A percentile compares a stretch with the other conserved stretches of the same genome.
phyloP scores from a whole-genome alignment of 1,284 basidiomycete species.

The Tylopilus sp. region DNA sequence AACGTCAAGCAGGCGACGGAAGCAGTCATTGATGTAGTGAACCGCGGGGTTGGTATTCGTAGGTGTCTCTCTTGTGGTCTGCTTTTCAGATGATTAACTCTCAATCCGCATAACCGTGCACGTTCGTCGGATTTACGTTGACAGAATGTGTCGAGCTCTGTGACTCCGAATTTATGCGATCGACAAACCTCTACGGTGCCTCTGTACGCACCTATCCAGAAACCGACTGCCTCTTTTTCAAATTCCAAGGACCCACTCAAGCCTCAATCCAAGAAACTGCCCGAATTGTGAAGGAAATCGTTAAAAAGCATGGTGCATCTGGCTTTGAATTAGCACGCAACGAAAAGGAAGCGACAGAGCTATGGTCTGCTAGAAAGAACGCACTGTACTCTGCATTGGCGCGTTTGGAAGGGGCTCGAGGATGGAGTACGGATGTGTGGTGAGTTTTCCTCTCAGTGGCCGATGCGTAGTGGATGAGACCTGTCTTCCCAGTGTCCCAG shows the following conservation, averaged over 20 bases:
- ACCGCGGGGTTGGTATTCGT: slow-evolving; percentile 71
- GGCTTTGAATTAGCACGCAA: slow-evolving; percentile 68
- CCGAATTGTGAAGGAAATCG: slow-evolving; percentile 52
- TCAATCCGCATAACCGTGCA: too few relatives aligned
- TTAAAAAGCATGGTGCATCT: slow-evolving; percentile 62
- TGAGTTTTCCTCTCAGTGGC: slow-evolving; percentile 35
- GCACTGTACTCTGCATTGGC: slow-evolving; percentile 72
- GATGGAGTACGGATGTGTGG: slow-evolving; percentile 87
- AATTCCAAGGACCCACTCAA: slow-evolving; percentile 73
- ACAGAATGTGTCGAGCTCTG: slow-evolving; percentile 78
- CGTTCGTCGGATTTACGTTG: not conserved
- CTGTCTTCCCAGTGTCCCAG: slow-evolving; percentile 58
- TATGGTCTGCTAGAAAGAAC: slow-evolving; percentile 88
- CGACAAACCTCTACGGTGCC: slow-evolving; percentile 63
- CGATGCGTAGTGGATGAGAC: slow-evolving; percentile 1
- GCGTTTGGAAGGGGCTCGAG: slow-evolving; percentile 57
- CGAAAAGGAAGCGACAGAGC: slow-evolving; percentile 65
- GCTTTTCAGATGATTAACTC: not conserved
- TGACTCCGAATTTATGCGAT: slow-evolving; percentile 68
- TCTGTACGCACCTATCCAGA: slow-evolving; percentile 61
- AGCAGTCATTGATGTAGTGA: slow-evolving; percentile 74
- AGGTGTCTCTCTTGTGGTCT: slow-evolving; percentile 23
- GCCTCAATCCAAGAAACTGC: slow-evolving; percentile 63
- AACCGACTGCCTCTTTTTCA: slow-evolving; percentile 80
- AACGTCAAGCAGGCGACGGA: slow-evolving; percentile 63